phyloP scores from a whole-genome alignment of 1,139 yeast species.

The Pneumocystis murina region DNA sequence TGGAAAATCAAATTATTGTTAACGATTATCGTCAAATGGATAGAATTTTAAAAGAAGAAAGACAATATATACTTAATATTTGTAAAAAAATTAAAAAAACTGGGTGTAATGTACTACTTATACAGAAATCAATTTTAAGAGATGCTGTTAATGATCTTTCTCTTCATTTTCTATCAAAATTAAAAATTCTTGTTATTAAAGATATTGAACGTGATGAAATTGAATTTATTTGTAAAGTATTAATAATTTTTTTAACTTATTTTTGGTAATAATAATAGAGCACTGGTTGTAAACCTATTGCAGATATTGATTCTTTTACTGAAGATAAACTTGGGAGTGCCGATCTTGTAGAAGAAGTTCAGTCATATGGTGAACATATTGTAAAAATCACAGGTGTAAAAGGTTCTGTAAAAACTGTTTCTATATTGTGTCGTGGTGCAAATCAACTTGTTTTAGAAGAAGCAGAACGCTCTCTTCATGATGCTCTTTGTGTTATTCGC shows the following conservation, averaged over 20 bases:
- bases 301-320: conserved; percentile 81
- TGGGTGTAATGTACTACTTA: conserved; percentile 83
- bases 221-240: conserved; percentile 65
- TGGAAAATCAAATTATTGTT: conserved; percentile 94
- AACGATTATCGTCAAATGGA: conserved; percentile 99
- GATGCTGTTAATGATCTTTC: conserved; percentile 97
- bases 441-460: conserved; percentile 80
- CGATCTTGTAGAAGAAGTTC: conserved; percentile 82
- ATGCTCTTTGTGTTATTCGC: conserved; percentile 90
- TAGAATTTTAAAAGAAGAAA: conserved; percentile 90
- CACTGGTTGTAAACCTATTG: conserved; percentile 88
- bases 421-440: conserved; percentile 90
- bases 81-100: conserved; percentile 94
- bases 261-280: conserved; percentile 25
- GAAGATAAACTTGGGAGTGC: conserved; percentile 89
- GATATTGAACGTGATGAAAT: conserved; percentile 95
- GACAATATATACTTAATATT: conserved; percentile 83
- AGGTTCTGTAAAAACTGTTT: conserved; percentile 55
- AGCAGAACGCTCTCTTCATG: conserved; percentile 92
- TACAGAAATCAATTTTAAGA: conserved; percentile 86
- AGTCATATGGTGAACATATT: conserved; percentile 82
- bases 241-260: neutral
- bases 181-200: conserved; percentile 84
- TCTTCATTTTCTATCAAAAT: conserved; percentile 78
- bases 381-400: conserved; percentile 84